Percentiles rank a stretch among this genome's conserved stretches.
phyloP scores from a whole-genome alignment of 140 eudicot genomes.

The Cichorium intybus region DNA sequence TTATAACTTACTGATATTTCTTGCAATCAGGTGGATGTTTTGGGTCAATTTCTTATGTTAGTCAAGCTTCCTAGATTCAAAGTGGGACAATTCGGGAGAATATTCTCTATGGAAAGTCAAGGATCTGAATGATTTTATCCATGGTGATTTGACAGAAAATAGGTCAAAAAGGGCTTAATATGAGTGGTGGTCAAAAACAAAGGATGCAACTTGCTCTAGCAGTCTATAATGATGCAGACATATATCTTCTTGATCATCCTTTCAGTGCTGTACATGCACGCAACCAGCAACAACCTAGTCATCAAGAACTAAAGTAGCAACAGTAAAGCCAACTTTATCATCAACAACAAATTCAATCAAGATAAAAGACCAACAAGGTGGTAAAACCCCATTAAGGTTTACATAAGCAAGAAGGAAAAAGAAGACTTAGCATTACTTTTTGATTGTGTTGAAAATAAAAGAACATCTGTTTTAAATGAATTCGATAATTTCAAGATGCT shows the following conservation, averaged over 20 bases:
- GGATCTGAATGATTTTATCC: conserved; percentile 49
- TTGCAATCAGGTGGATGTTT: conserved; percentile 40
- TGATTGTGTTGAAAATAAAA: too few relatives aligned
- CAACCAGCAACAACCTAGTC: conserved; percentile 64
- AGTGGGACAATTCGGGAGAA: conserved; percentile 72
- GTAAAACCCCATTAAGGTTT: too few relatives aligned
- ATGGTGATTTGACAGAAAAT: conserved; percentile 74
- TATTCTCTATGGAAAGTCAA: conserved; percentile 68
- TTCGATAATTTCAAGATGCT: too few relatives aligned
- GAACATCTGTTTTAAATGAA: too few relatives aligned
- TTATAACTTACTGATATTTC: not conserved
- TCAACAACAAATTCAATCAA: too few relatives aligned
- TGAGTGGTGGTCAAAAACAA: conserved; percentile 85
- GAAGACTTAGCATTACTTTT: too few relatives aligned
- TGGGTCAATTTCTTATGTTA: conserved; percentile 71
- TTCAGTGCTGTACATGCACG: conserved; percentile 88
- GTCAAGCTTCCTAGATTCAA: conserved; percentile 76
- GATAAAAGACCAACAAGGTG: too few relatives aligned
- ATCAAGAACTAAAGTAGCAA: too few relatives aligned
- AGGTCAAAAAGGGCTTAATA: conserved; percentile 68
- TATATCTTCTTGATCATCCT: conserved; percentile 76
- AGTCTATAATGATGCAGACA: conserved; percentile 61
- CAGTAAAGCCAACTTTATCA: too few relatives aligned
- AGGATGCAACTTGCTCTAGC: conserved; percentile 77
- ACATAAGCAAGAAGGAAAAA: too few relatives aligned